A percentile compares a stretch with the other conserved stretches of the same genome.
These are phyloP conservation scores for Boechera retrofracta DNA, from an alignment of 345 rosid genomes.

Conservation along the genomic window DNA sequence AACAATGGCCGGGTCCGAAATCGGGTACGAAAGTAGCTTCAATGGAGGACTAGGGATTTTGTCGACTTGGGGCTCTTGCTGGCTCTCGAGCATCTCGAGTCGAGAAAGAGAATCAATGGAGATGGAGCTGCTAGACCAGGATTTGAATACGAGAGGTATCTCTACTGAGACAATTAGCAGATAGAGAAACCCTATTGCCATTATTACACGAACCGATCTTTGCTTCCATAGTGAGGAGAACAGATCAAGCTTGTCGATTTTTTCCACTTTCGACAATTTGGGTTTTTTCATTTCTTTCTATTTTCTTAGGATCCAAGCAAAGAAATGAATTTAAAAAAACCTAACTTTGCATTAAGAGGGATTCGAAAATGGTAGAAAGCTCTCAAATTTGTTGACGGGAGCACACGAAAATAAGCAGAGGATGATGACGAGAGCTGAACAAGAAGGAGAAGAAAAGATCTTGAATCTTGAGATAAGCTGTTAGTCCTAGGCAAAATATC, in stretches of 20 bases:
- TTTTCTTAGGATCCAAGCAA: constrained; percentile 45
- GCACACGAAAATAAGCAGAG: background rate
- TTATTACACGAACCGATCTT: constrained; percentile 70
- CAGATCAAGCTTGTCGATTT: constrained; percentile 52
- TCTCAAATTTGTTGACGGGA: background rate
- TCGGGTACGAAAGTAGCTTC: constrained; percentile 49
- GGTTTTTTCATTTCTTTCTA: constrained; percentile 61
- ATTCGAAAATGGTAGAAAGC: background rate
- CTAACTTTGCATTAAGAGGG: background rate
- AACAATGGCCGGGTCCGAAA: constrained; percentile 34
- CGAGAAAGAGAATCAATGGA: constrained; percentile 59
- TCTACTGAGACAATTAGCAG: constrained; percentile 68
- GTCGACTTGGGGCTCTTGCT: constrained; percentile 49
- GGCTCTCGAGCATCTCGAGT: constrained; percentile 55
- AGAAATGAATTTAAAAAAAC: background rate
- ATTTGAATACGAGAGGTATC: constrained; percentile 74
- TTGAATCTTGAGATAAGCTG: constrained; percentile 20
- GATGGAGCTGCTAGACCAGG: constrained; percentile 53
- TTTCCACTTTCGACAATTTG: constrained; percentile 52
- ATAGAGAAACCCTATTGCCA: constrained; percentile 62
- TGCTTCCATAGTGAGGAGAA: constrained; percentile 60
- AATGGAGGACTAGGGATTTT: constrained; percentile 67
- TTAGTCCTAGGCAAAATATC: too few relatives aligned
- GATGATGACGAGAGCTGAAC: constrained; percentile 26
- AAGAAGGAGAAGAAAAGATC: constrained; percentile 19